phyloP scores from a whole-genome alignment of 768 basidiomycete species.

The Hygrocybe coccinea region DNA sequence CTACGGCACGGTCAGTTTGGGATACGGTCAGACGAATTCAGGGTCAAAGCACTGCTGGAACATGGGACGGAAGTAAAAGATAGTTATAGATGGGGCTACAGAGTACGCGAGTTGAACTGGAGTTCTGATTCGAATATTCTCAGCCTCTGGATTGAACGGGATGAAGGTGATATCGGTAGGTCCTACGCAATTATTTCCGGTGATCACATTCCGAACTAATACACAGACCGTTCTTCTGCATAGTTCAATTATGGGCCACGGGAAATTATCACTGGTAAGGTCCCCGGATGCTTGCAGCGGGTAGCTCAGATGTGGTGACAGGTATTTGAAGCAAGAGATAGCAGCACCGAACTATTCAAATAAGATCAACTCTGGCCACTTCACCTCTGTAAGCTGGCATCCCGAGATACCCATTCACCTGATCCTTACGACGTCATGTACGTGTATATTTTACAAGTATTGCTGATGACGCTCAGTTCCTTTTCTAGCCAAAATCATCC shows the following conservation, averaged over 20 bases:
- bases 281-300: background rate
- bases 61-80: conserved; percentile 17
- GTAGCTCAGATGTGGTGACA: conserved; percentile 21
- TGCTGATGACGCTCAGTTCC: background rate
- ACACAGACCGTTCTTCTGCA: background rate
- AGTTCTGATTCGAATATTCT: conserved; percentile 84
- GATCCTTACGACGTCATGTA: conserved; percentile 64
- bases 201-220: conserved; percentile 4
- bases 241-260: conserved; percentile 91
- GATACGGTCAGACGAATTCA: conserved; percentile 39
- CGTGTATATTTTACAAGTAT: conserved; percentile 18
- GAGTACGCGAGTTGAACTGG: conserved; percentile 76
- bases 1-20: conserved; percentile 86
- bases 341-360: conserved; percentile 36
- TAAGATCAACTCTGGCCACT: conserved; percentile 40
- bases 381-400: conserved; percentile 81
- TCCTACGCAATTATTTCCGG: conserved; percentile 8
- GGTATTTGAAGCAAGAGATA: conserved; percentile 94
- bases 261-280: conserved; percentile 90
- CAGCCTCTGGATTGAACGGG: conserved; percentile 75
- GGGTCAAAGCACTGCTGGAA: conserved; percentile 32
- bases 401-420: conserved; percentile 69
- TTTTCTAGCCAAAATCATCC: conserved; percentile 47
- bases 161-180: conserved; percentile 67
- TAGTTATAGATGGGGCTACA: conserved; percentile 57